Percentiles rank a stretch among this genome's conserved stretches.
Evolutionary conservation across 371 early-diverging fungal genomes (phyloP).

Genomic region (Mortierella sp.): DNA sequence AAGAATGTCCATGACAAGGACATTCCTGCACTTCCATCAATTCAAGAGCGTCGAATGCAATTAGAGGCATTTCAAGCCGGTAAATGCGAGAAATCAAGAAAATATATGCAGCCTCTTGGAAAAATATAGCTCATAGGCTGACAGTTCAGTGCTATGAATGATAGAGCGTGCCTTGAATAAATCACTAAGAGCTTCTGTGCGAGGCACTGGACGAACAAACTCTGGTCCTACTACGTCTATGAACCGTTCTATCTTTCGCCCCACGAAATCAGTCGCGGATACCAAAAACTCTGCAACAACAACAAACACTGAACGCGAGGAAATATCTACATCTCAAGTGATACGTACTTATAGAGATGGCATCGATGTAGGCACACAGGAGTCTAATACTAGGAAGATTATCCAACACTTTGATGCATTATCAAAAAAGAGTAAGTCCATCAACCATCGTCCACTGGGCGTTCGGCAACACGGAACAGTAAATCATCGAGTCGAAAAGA

Average conservation of each 20-base stretch:
- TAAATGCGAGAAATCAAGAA: not conserved
- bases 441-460: not conserved
- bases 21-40: slow-evolving; percentile 22
- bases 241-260: slow-evolving; percentile 8
- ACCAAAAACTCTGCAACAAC: not conserved
- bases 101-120: not conserved
- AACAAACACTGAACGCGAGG: not conserved
- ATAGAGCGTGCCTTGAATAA: slow-evolving; percentile 42
- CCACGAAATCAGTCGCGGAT: slow-evolving; percentile 8
- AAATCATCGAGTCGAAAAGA: slow-evolving; percentile 23
- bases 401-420: slow-evolving; percentile 39
- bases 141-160: not conserved
- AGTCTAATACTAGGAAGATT: slow-evolving; percentile 27
- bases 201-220: slow-evolving; percentile 1
- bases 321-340: not conserved
- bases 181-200: slow-evolving; percentile 30
- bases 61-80: slow-evolving; percentile 52
- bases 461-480: slow-evolving; percentile 29
- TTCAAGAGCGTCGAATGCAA: slow-evolving; percentile 43
- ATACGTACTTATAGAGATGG: not conserved
- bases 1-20: not conserved
- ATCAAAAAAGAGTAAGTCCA: slow-evolving; percentile 12
- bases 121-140: not conserved
- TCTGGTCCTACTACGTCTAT: not conserved
- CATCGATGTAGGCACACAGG: not conserved